phyloP scores from a whole-genome alignment of 139 green algal species.

The Coccomyxa sp. region DNA sequence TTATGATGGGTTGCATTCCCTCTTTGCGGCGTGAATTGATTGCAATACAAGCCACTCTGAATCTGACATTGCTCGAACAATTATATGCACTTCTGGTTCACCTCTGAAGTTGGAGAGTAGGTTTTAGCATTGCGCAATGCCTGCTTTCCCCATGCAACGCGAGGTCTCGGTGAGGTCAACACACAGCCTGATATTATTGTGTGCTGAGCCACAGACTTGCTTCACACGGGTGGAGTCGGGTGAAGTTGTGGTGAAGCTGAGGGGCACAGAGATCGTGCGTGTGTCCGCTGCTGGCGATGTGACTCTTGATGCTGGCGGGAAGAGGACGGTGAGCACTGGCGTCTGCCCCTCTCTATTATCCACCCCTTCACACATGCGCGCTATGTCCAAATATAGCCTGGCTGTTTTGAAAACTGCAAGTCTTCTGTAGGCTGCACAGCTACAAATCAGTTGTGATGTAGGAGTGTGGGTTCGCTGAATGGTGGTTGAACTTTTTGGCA shows the following conservation, averaged over 20 bases:
- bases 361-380: not conserved
- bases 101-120: too few species aligned
- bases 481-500: not conserved
- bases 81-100: too few species aligned
- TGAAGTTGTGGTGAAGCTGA: not conserved
- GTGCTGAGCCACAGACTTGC: not conserved
- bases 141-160: too few species aligned
- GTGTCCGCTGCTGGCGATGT: not conserved
- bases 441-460: not conserved
- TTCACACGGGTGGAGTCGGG: not conserved
- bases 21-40: too few species aligned
- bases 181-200: too few species aligned
- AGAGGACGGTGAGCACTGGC: not conserved
- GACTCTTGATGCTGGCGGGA: not conserved
- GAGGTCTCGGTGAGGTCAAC: too few species aligned
- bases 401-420: not conserved
- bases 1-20: too few species aligned
- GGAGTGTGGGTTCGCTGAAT: not conserved
- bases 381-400: not conserved
- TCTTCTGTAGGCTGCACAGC: not conserved
- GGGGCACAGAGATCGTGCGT: not conserved
- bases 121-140: too few species aligned
- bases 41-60: too few species aligned
- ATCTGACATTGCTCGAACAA: too few species aligned
- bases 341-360: not conserved